Evolutionary conservation across 257 asterid genomes (phyloP), one percentile per base, ranked within the genome.

Genomic region (Gardenia jasminoides): DNA sequence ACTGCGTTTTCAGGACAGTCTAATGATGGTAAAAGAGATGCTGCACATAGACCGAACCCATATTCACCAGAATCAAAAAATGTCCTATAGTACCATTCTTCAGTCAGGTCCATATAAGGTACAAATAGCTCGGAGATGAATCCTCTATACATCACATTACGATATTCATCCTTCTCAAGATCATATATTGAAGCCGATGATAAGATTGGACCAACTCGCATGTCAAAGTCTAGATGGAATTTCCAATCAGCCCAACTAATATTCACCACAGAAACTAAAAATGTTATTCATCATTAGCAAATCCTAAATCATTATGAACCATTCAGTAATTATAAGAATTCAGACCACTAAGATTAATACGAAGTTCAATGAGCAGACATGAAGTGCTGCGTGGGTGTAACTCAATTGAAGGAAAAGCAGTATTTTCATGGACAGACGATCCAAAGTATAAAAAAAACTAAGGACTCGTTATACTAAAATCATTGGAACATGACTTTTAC

Each of bases 21-120:
- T n/a, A 48, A 83, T 1, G 65, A 82, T 4, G 97, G 90, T 69
- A 79, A 85, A 31, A 94, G 94, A 6, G 96, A 84, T 12, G 85
- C 85, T 13, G 94, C 82, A 62, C 28, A 76, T 36, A 87, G 79
- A 39, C 97, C 94, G 0, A 90, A 80, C 13, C 96, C 97, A 58
- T 76, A 79, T 70, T 91, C 97, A 1, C 97, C 98, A 1, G 86
- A 86, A 84, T 94, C 97, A 11, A 94, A 76, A 82, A 71, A 94
- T 6, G 94, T 87, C 78, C 91, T 82, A 62, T 72, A 87, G 82
- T 88, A 88, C 97, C 96, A 90, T 66, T 90, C 97, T 81, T 87
- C 92, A 0, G 90, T 86, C 17, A 90, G 30, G 83, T 94, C 97
- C 94, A 91, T 90, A 84, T 91, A 94, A 0, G 98, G 98, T 15